Percentiles rank a stretch among this genome's conserved stretches.
These are phyloP conservation scores for Fusarium duplospermum DNA, from an alignment of 2,329 filamentous ascomycete genomes.

Conservation along the genomic window DNA sequence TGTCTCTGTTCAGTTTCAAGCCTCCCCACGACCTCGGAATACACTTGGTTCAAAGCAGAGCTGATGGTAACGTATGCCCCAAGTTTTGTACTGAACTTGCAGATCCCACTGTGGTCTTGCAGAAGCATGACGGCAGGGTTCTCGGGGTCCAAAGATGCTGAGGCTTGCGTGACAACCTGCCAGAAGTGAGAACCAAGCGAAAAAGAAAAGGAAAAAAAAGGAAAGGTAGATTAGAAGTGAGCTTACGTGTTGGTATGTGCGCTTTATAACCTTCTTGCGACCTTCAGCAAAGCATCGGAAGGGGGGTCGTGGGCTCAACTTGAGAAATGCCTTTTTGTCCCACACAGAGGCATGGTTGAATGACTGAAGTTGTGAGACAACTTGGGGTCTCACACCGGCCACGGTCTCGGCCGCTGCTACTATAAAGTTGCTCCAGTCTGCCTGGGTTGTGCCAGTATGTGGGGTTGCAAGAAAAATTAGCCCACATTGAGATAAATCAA, in stretches of 20 bases:
- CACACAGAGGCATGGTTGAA: not conserved
- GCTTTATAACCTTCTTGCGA: not conserved
- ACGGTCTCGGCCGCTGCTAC: not conserved
- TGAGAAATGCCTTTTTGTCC: not conserved
- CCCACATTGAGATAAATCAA: not conserved
- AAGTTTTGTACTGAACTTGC: not conserved
- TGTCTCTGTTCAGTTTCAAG: not conserved
- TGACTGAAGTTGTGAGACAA: not conserved
- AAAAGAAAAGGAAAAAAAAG: too few relatives aligned
- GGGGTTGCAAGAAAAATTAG: not conserved
- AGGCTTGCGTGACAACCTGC: not conserved
- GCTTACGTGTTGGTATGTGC: not conserved
- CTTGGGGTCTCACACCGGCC: not conserved
- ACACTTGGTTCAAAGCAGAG: not conserved
- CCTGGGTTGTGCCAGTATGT: not conserved
- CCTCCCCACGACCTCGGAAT: not conserved
- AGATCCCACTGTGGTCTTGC: not conserved
- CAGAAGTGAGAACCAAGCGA: not conserved
- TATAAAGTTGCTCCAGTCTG: not conserved
- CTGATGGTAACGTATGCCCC: not conserved
- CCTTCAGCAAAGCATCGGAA: not conserved
- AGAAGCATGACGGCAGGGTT: not conserved
- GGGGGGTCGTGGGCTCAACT: not conserved
- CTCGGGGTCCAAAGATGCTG: not conserved
- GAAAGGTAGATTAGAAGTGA: not conserved